phyloP scores from a whole-genome alignment of 768 basidiomycete genomes.

The Cytidiella melzeri region DNA sequence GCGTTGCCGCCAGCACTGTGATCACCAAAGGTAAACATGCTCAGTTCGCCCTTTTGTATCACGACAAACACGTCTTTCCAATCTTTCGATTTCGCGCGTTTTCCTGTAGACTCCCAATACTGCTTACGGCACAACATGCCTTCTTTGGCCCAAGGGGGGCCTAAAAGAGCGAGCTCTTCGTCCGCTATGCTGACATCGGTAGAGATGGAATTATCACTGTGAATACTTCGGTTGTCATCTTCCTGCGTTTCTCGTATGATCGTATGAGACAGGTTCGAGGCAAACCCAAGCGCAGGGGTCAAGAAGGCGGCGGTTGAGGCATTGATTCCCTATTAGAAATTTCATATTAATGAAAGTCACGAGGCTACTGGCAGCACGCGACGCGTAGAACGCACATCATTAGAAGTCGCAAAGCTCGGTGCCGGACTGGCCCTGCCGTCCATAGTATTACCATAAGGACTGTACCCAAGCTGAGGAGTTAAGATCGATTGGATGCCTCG shows the following conservation, averaged over 20 bases:
- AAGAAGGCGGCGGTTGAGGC: conserved; percentile 65
- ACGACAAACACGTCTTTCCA: conserved; percentile 98
- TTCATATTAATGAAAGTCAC: background rate
- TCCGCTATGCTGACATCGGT: conserved; percentile 86
- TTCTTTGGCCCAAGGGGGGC: conserved; percentile 99
- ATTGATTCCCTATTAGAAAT: conserved; percentile 44
- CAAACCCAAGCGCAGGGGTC: conserved; percentile 90
- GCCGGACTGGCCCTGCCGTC: conserved; percentile 93
- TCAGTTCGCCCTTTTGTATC: conserved; percentile 89
- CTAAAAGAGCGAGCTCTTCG: conserved; percentile 91
- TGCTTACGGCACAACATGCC: conserved; percentile 93
- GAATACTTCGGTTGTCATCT: conserved; percentile 72
- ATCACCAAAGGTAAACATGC: conserved; percentile 94
- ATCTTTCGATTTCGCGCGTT: conserved; percentile 78
- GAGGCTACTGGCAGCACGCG: background rate
- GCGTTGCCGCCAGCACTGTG: conserved; percentile 52
- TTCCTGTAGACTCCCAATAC: conserved; percentile 83
- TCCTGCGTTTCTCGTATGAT: conserved; percentile 95
- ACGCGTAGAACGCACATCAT: conserved; percentile 50
- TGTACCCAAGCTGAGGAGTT: conserved; percentile 52
- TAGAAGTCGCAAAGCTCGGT: conserved; percentile 87
- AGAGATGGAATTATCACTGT: conserved; percentile 57
- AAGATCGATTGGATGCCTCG: conserved; percentile 82
- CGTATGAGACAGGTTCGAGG: conserved; percentile 90
- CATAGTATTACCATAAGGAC: conserved; percentile 80